These are phyloP conservation scores for Neonothopanus nambi DNA, from an alignment of 1,284 basidiomycete genomes.

Conservation along the genomic window DNA sequence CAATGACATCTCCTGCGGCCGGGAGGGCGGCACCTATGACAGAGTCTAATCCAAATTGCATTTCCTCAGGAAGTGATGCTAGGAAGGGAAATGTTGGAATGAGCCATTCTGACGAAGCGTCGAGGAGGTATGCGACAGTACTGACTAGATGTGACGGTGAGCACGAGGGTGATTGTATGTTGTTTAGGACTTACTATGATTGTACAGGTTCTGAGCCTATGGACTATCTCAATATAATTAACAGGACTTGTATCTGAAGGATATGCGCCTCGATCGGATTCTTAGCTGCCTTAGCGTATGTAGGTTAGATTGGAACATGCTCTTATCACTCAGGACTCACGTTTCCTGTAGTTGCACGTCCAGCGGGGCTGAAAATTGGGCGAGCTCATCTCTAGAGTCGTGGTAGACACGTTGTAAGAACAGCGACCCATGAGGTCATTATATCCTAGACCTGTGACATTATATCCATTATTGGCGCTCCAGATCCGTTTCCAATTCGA, in stretches of 20 bases:
- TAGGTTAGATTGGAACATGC: background rate
- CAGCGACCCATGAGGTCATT: too few species aligned
- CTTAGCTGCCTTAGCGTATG: slow-evolving; percentile 10
- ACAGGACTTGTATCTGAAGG: background rate
- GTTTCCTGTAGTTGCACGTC: slow-evolving; percentile 16
- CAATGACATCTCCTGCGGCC: slow-evolving; percentile 13
- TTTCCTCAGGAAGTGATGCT: slow-evolving; percentile 13
- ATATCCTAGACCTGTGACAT: too few species aligned
- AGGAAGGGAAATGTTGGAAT: slow-evolving; percentile 17
- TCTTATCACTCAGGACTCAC: background rate
- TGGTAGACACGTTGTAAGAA: too few species aligned
- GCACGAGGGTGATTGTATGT: background rate
- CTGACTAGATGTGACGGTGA: slow-evolving; percentile 8
- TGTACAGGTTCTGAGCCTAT: slow-evolving; percentile 18
- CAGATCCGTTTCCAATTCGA: too few species aligned
- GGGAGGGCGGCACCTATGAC: slow-evolving; percentile 15
- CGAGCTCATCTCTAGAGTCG: too few species aligned
- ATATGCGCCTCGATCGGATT: slow-evolving; percentile 14
- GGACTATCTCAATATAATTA: background rate
- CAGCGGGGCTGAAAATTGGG: slow-evolving; percentile 16
- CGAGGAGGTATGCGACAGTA: slow-evolving; percentile 17
- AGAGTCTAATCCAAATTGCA: slow-evolving; percentile 18
- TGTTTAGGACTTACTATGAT: slow-evolving; percentile 12
- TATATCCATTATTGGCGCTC: too few species aligned
- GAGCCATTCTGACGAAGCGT: slow-evolving; percentile 20